These are phyloP conservation scores for Trametes cubensis DNA, from an alignment of 768 basidiomycete species.

Conservation along the genomic window DNA sequence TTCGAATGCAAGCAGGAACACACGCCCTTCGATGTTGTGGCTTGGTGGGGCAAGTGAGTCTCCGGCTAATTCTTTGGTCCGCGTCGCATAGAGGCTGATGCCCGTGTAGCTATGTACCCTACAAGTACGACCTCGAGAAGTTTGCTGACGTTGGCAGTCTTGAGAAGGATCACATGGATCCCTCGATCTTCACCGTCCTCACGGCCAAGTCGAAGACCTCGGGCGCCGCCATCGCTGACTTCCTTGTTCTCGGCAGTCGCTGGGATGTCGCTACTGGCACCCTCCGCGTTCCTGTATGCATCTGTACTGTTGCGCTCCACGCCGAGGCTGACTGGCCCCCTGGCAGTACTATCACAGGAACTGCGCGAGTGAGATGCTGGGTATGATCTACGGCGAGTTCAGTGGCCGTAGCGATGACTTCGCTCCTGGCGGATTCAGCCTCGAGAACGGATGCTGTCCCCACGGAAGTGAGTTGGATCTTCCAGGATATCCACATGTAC, in stretches of 20 bases:
- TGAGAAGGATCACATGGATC: constrained; percentile 70
- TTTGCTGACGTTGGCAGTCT: constrained; percentile 68
- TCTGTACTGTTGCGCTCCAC: background rate
- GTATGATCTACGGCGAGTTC: constrained; percentile 61
- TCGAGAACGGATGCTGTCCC: constrained; percentile 65
- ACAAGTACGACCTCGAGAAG: constrained; percentile 67
- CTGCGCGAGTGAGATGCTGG: constrained; percentile 64
- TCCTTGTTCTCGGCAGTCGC: constrained; percentile 63
- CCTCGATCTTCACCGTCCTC: constrained; percentile 68
- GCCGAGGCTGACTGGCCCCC: background rate
- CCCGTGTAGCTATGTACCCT: constrained; percentile 58
- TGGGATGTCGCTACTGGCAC: constrained; percentile 65
- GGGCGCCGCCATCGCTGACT: constrained; percentile 60
- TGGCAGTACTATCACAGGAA: constrained; percentile 68
- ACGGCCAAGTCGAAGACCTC: constrained; percentile 65
- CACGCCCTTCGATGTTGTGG: constrained; percentile 74
- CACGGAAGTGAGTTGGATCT: constrained; percentile 51
- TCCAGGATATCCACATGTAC: background rate
- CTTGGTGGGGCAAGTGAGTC: constrained; percentile 68
- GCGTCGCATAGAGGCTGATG: too few species aligned
- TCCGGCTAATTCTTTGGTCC: background rate
- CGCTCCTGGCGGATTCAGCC: constrained; percentile 64
- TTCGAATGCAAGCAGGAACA: constrained; percentile 59
- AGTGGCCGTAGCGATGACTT: constrained; percentile 66
- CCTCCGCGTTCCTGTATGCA: constrained; percentile 59